phyloP scores from a whole-genome alignment of 2,329 filamentous ascomycete genomes.

The Coniochaeta prunicola region DNA sequence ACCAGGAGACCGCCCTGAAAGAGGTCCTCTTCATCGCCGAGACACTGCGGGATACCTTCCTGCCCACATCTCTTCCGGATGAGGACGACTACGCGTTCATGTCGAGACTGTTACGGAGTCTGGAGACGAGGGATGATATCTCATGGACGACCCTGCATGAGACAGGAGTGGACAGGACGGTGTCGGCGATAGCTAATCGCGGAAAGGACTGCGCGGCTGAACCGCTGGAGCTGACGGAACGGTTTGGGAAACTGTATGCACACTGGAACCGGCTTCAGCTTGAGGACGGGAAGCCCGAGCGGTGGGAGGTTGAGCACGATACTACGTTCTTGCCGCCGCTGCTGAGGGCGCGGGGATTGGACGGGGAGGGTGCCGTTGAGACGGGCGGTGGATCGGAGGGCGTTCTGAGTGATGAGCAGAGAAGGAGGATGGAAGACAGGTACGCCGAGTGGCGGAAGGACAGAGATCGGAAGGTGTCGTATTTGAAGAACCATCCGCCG shows the following conservation, averaged over 20 bases:
- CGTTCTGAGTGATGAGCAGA: neutral
- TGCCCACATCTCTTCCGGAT: neutral
- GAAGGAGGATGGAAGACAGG: neutral
- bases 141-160: neutral
- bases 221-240: neutral
- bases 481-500: constrained; percentile 1
- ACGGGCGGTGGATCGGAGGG: neutral
- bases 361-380: neutral
- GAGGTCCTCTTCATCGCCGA: neutral
- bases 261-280: neutral
- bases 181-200: neutral
- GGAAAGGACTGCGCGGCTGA: neutral
- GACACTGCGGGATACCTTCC: constrained; percentile 1
- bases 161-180: neutral
- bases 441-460: neutral
- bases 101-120: neutral
- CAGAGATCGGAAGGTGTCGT: neutral
- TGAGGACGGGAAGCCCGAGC: neutral
- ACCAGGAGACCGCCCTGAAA: neutral
- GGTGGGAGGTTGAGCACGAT: neutral
- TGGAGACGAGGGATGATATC: constrained; percentile 1
- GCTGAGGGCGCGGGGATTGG: neutral
- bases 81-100: constrained; percentile 1
- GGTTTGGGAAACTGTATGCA: neutral
- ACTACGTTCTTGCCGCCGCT: neutral